A percentile compares a stretch with the other conserved stretches of the same genome.
phyloP scores from a whole-genome alignment of 768 basidiomycete species.

The Leucocoprinus birnbaumii region DNA sequence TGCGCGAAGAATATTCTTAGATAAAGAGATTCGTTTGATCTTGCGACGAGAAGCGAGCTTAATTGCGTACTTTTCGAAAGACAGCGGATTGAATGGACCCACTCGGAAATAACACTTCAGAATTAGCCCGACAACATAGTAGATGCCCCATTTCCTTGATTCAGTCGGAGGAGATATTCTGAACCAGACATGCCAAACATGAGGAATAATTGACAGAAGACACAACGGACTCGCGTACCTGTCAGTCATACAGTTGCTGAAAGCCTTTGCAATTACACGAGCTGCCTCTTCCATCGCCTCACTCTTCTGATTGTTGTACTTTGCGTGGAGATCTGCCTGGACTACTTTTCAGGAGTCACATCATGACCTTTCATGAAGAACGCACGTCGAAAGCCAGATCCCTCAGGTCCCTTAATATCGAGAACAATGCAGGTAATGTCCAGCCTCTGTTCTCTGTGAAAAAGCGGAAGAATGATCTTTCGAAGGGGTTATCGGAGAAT shows the following conservation, averaged over 20 bases:
- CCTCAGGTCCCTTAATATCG: slow-evolving; percentile 75
- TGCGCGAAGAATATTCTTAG: slow-evolving; percentile 89
- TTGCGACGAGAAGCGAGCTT: slow-evolving; percentile 24
- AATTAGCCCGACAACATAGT: slow-evolving; percentile 87
- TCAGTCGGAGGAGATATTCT: slow-evolving; percentile 70
- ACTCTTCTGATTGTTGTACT: slow-evolving; percentile 50
- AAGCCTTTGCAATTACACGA: slow-evolving; percentile 83
- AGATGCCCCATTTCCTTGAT: slow-evolving; percentile 88
- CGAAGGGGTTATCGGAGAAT: background rate
- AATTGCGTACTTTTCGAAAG: background rate
- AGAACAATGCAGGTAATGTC: slow-evolving; percentile 83
- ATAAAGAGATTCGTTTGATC: slow-evolving; percentile 89
- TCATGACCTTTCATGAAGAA: background rate
- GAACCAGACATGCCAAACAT: background rate
- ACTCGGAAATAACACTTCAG: slow-evolving; percentile 95
- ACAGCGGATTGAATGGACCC: slow-evolving; percentile 25
- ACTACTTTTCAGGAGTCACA: background rate
- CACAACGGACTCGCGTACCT: slow-evolving; percentile 23
- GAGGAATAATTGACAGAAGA: background rate
- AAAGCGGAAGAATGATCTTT: slow-evolving; percentile 72
- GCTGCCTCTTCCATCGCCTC: slow-evolving; percentile 87
- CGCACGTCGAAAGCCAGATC: slow-evolving; percentile 83
- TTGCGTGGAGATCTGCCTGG: slow-evolving; percentile 63
- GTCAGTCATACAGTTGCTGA: slow-evolving; percentile 87
- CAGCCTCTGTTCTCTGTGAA: slow-evolving; percentile 82